Percentiles rank a stretch among this genome's conserved stretches.
phyloP scores from a whole-genome alignment of 2,329 filamentous ascomycete genomes.

The Tolypocladium ovalisporum region DNA sequence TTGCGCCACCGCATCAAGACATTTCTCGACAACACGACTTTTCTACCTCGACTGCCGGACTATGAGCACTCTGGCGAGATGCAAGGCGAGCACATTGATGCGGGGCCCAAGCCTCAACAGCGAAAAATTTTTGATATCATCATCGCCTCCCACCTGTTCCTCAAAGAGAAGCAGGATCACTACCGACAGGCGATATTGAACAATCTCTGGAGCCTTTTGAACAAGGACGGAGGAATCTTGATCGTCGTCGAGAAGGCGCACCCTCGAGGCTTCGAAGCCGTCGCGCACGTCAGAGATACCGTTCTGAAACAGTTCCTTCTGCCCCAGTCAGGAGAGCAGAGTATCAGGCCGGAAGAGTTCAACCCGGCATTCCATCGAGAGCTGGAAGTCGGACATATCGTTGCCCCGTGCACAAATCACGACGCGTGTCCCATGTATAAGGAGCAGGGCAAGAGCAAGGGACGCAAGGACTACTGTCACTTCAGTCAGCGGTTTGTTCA shows the following conservation, averaged over 20 bases:
- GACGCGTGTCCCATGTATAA: conserved; percentile 80
- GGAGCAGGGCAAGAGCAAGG: conserved; percentile 54
- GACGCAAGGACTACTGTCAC: conserved; percentile 82
- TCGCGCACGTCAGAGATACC: conserved; percentile 73
- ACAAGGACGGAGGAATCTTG: conserved; percentile 74
- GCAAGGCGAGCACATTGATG: conserved; percentile 47
- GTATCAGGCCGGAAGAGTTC: conserved; percentile 22
- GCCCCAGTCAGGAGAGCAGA: conserved; percentile 26
- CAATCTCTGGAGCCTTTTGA: conserved; percentile 81
- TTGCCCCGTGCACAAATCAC: conserved; percentile 83
- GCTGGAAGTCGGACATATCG: conserved; percentile 51
- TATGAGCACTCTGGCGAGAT: conserved; percentile 58
- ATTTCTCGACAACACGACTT: conserved; percentile 80
- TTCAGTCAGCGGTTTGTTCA: conserved; percentile 84
- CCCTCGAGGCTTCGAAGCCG: conserved; percentile 81
- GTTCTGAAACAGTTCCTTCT: conserved; percentile 67
- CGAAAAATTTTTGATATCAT: conserved; percentile 84
- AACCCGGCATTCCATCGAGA: conserved; percentile 28
- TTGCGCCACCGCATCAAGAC: conserved; percentile 65
- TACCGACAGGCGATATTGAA: conserved; percentile 69
- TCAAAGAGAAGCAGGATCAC: conserved; percentile 64
- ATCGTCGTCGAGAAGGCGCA: conserved; percentile 86
- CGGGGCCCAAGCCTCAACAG: conserved; percentile 38
- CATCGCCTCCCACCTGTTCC: conserved; percentile 75
- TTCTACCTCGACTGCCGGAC: conserved; percentile 84